Evolutionary conservation across 345 rosid species (phyloP), one percentile per base, ranked within the genome.

Genomic region (Gossypioides kirkii): DNA sequence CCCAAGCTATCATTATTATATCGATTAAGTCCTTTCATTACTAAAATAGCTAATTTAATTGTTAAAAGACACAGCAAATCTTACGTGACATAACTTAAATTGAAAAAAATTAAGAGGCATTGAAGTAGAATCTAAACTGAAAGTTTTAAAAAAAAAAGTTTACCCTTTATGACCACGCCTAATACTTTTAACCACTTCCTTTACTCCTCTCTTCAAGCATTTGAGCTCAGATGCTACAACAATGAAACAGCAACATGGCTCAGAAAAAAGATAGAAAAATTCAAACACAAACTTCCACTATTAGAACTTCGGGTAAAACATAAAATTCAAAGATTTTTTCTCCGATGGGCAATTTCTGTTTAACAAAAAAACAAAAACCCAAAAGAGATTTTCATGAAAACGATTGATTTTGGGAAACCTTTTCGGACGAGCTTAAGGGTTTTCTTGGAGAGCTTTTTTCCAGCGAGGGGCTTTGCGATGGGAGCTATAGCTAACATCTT

Each of bases 171-270:
- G 84, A 26, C 96, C 93, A 3, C 98, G 92, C 46, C 98, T 80
- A 18, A 95, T 92, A 69, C 97, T 92, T 76, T 92, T 91, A 17
- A 95, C 98, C 5, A 95, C 99, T 85, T 95, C 99, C 78, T 95
- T 95, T 41, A 95, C 99, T 10, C 99, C 99, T 82, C 99, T 87
- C 86, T 91, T 95, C 90, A 95, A 81, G 80, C 99, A 92, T 77
- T 91, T 95, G 52, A 85, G 84, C 16, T 90, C 98, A 71, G 98
- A 88, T 77, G 96, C 98, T 95, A 80, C 45, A 59, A 72, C 12
- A 26, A 26, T 10, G 61, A 38, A 73, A 75, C 72, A 52, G 18
- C 25, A 14, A 52, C 45, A 61, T 22, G 0, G 10, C 6, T 36
- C 14, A 38, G 54, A 5, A 25, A 52, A 64, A 45, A 45, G 49